Base-by-base conservation (phyloP, 495 filamentous ascomycete species). In the Diplogelasinospora grovesii region DNA sequence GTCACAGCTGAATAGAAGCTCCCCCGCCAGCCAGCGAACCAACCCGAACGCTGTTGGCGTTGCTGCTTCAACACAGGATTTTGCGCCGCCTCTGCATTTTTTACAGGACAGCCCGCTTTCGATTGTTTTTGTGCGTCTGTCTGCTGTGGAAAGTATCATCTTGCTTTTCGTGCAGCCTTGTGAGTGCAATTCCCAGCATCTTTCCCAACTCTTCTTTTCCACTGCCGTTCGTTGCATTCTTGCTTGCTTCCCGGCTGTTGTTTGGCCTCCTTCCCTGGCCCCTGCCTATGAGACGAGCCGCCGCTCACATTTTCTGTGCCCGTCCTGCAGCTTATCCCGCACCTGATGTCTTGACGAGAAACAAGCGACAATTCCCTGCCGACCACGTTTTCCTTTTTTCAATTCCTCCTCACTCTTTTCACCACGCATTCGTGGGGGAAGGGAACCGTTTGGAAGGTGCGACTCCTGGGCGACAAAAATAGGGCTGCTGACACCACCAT, bases 291-390 rank as follows among this genome's bases (percentile, higher is more conserved):
- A 34, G 43, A 53, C 38, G 42, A 52, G 26, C 36, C 33, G 38
- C 26, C 43, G 53, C 53, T 57, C 46, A 57, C 56, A 45, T 23
- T 47, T 39, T 34, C 33, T 36, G 36, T 26, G 28, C 22, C 30
- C 24, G 4, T 44, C n/a, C 45, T 42, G 34, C 51, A 60, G 49
- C 38, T 55, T 42, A 48, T 50, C 44, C 40, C 52, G 54, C 49
- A 52, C 33, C 51, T 51, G 21, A 60, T 62, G 54, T 41, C 48
- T 48, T 60, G 43, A 55, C 44, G 43, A 38, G n/a, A 55, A 40
- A 33, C 28, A 28, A 41, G 23, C 49, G 39, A 53, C 43, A 31
- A 23, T 21, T 37, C 26, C 38, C 37, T 16, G 36, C 27, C 30
- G 41, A 30, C 28, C 36, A 21, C 32, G 34, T 33, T 30, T 30